Percentiles rank a stretch among this genome's conserved stretches.
Evolutionary conservation across 2,329 filamentous ascomycete species (phyloP).

Genomic region (Proliferodiscus dingleyae): DNA sequence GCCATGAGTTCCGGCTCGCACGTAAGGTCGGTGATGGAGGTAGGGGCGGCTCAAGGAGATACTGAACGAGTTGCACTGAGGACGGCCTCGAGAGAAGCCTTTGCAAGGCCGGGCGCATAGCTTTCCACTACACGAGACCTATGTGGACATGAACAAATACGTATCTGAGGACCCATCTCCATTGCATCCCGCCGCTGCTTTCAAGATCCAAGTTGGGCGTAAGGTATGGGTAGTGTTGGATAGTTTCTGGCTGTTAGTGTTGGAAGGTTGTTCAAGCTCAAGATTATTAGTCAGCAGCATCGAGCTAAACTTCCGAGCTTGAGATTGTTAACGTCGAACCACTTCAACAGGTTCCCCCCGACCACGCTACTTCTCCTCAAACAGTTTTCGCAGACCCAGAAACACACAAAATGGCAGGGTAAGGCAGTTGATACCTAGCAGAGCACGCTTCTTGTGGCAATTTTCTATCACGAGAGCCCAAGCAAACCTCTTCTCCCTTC

Average conservation of each 20-base stretch:
- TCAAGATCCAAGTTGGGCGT: neutral
- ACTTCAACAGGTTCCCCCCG: conserved; percentile 9
- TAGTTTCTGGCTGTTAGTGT: too few species aligned
- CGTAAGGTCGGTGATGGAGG: too few species aligned
- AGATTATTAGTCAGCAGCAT: neutral
- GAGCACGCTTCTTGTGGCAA: too few species aligned
- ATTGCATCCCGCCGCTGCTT: conserved; percentile 20
- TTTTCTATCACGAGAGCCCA: too few species aligned
- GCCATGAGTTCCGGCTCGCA: too few species aligned
- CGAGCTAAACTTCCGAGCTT: conserved; percentile 17
- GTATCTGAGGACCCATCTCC: conserved; percentile 10
- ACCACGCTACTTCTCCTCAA: conserved; percentile 7
- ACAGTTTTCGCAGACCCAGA: conserved; percentile 8
- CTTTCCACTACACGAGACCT: conserved; percentile 10
- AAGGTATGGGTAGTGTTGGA: too few species aligned
- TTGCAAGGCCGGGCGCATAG: conserved; percentile 27
- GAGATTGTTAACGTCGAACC: conserved; percentile 18
- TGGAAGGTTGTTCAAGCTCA: conserved; percentile 2
- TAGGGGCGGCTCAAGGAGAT: conserved; percentile 13
- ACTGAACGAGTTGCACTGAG: conserved; percentile 24
- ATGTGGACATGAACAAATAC: conserved; percentile 7
- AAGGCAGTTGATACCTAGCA: too few species aligned
- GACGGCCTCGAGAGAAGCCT: conserved; percentile 28
- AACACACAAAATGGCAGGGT: conserved; percentile 31
- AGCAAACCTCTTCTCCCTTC: too few species aligned